phyloP scores from a whole-genome alignment of 225 moss, liverwort and hornwort genomes.

The Sphagnum contortum region DNA sequence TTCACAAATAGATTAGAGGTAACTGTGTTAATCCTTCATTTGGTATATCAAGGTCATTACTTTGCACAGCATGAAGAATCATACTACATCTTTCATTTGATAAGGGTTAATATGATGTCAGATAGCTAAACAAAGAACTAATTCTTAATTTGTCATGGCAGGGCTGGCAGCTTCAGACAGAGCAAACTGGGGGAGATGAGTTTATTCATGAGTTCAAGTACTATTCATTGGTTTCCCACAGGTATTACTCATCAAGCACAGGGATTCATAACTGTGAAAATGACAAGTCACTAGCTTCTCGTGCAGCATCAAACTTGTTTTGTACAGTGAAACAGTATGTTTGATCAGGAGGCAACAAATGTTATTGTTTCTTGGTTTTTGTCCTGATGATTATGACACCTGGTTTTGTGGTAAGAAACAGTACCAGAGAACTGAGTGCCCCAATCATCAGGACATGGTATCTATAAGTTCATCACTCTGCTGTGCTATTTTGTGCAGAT shows the following conservation, averaged over 20 bases:
- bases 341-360: neutral
- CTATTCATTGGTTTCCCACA: slow-evolving; percentile 37
- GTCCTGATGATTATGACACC: neutral
- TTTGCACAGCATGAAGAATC: too few species aligned
- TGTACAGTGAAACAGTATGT: neutral
- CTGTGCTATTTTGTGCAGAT: slow-evolving; percentile 15
- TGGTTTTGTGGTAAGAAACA: too few species aligned
- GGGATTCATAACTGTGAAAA: neutral
- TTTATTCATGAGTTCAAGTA: slow-evolving; percentile 40
- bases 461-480: neutral
- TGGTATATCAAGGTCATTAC: too few species aligned
- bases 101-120: too few species aligned
- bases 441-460: too few species aligned
- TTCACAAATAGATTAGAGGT: too few species aligned
- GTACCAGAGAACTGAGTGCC: neutral
- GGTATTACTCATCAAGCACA: slow-evolving; percentile 5
- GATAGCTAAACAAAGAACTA: too few species aligned
- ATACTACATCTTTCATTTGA: too few species aligned
- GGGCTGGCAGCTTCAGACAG: slow-evolving; percentile 26
- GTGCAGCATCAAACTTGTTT: too few species aligned
- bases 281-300: too few species aligned
- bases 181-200: slow-evolving; percentile 23
- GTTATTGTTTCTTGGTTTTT: neutral
- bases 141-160: slow-evolving; percentile 12
- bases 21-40: too few species aligned